Evolutionary conservation across 176 grass and related monocot genomes (phyloP).

Genomic region (Secale cereale): DNA sequence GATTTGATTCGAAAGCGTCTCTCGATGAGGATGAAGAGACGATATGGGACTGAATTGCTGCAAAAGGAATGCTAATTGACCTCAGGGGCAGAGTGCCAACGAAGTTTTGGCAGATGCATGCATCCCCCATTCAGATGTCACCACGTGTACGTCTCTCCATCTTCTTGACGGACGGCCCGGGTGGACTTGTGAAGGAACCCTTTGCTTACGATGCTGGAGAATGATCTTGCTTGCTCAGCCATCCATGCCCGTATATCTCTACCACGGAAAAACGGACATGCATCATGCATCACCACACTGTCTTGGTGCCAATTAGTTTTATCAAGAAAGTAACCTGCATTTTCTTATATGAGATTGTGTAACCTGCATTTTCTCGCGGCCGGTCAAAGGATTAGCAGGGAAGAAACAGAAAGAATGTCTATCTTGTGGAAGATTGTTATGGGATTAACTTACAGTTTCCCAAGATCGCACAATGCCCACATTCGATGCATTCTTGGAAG

Average conservation of each 20-base stretch:
- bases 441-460: neutral
- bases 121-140: neutral
- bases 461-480: neutral
- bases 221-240: neutral
- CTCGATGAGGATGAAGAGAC: neutral
- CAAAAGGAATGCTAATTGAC: slow-evolving; percentile 21
- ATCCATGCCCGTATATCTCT: neutral
- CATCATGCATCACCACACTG: neutral
- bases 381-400: neutral
- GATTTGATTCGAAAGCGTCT: neutral
- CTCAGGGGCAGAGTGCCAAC: neutral
- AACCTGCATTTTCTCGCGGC: no score
- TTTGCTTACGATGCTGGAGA: slow-evolving; percentile 24
- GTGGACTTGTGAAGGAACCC: neutral
- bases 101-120: slow-evolving; percentile 30
- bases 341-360: neutral
- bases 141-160: no score
- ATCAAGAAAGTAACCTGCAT: neutral
- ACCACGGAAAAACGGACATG: neutral
- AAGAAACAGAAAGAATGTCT: slow-evolving; percentile 13
- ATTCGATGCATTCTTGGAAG: slow-evolving; percentile 7
- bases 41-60: neutral
- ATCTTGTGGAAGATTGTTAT: slow-evolving; percentile 21
- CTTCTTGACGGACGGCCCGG: neutral
- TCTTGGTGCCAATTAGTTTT: neutral